Evolutionary conservation across 805 yeast species (phyloP).

Genomic region (Saturnispora sanitii): DNA sequence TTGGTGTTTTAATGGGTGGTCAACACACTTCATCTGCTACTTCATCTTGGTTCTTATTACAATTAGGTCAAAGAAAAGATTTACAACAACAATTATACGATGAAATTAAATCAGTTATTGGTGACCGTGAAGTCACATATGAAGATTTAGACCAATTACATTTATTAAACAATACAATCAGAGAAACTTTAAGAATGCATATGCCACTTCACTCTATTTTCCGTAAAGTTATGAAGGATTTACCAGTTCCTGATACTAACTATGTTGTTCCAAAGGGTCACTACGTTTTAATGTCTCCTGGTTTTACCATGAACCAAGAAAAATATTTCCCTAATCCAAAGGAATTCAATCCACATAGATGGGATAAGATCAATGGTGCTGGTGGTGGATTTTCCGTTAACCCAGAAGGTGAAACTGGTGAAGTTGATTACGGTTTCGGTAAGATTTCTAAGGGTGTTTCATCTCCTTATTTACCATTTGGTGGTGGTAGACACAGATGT

Average conservation of each 20-base stretch:
- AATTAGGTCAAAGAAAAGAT: conserved; percentile 79
- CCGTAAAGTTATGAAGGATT: conserved; percentile 74
- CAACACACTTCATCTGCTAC: conserved; percentile 97
- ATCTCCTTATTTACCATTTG: conserved; percentile 94
- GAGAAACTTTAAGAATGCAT: conserved; percentile 92
- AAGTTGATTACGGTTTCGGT: conserved; percentile 93
- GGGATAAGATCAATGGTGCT: conserved; percentile 39
- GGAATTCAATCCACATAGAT: conserved; percentile 76
- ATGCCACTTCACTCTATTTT: conserved; percentile 94
- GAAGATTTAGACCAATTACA: conserved; percentile 80
- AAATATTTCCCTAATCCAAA: conserved; percentile 70
- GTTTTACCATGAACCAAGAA: conserved; percentile 72
- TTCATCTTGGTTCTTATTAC: conserved; percentile 88
- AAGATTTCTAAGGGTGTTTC: conserved; percentile 91
- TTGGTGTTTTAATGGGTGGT: conserved; percentile 98
- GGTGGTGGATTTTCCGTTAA: conserved; percentile 20
- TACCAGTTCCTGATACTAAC: conserved; percentile 68
- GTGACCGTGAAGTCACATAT: conserved; percentile 58
- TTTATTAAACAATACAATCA: conserved; percentile 69
- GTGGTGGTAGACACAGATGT: conserved; percentile 99
- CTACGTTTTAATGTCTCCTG: conserved; percentile 87
- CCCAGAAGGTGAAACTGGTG: conserved; percentile 28
- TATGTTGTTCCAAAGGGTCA: conserved; percentile 85
- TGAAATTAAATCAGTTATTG: conserved; percentile 61
- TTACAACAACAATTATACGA: conserved; percentile 71